Evolutionary conservation across 2,329 filamentous ascomycete species (phyloP).

Genomic region (Scopulariopsis brevicaulis): DNA sequence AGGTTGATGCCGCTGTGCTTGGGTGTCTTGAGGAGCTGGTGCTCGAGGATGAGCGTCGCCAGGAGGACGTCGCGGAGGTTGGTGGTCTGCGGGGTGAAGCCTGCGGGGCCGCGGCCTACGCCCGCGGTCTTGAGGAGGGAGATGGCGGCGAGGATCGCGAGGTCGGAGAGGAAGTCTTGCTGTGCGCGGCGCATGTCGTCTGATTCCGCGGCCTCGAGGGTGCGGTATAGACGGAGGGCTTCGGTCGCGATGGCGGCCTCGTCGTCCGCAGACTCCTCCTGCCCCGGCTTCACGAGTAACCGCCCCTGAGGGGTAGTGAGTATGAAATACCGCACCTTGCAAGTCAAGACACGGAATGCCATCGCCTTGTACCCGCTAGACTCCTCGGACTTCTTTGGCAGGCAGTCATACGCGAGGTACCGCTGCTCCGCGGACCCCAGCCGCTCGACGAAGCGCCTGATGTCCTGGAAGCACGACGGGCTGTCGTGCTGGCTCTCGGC

Average conservation of each 20-base stretch:
- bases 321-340: conserved; percentile 4
- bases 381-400: conserved; percentile 19
- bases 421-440: conserved; percentile 27
- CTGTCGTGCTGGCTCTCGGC: conserved; percentile 21
- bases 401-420: conserved; percentile 23
- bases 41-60: conserved; percentile 36
- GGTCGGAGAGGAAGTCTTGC: conserved; percentile 7
- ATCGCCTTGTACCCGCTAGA: conserved; percentile 9
- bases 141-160: conserved; percentile 7
- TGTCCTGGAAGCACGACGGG: conserved; percentile 33
- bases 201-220: not conserved
- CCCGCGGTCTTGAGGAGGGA: conserved; percentile 5
- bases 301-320: conserved; percentile 1
- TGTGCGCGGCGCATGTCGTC: conserved; percentile 1
- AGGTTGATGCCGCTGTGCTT: conserved; percentile 35
- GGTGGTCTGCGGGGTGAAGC: conserved; percentile 5
- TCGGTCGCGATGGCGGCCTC: not conserved
- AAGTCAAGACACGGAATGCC: not conserved
- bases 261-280: not conserved
- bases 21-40: conserved; percentile 30
- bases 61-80: conserved; percentile 26
- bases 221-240: not conserved
- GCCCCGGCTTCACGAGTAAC: not conserved
- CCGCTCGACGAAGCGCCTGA: conserved; percentile 29
- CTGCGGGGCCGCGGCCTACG: not conserved